phyloP scores from a whole-genome alignment of 2,329 filamentous ascomycete species.

The Arthroderma sp. region DNA sequence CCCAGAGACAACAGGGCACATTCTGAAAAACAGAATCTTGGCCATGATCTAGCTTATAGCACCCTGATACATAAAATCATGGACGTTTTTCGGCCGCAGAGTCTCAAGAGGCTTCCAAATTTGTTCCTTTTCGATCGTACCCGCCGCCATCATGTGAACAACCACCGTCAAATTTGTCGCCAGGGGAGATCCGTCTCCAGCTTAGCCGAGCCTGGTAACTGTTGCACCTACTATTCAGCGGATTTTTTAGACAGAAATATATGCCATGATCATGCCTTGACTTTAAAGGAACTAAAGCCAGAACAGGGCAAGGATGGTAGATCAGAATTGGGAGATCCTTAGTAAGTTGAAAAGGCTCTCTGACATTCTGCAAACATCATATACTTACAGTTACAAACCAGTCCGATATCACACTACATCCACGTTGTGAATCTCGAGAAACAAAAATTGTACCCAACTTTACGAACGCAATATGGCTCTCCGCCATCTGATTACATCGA shows the following conservation, averaged over 20 bases:
- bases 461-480: slow-evolving; percentile 10
- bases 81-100: slow-evolving; percentile 6
- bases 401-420: slow-evolving; percentile 14
- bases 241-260: slow-evolving; percentile 1
- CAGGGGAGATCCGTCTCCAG: neutral
- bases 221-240: neutral
- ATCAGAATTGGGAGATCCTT: slow-evolving; percentile 1
- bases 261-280: slow-evolving; percentile 10
- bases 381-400: neutral
- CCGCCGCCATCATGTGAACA: neutral
- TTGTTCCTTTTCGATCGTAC: slow-evolving; percentile 5
- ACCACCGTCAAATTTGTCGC: neutral
- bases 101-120: neutral
- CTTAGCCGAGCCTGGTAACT: neutral
- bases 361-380: neutral
- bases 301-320: neutral
- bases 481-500: slow-evolving; percentile 10
- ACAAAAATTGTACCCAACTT: slow-evolving; percentile 8
- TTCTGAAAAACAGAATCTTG: slow-evolving; percentile 8
- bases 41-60: slow-evolving; percentile 14
- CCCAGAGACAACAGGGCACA: neutral
- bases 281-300: slow-evolving; percentile 9
- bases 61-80: slow-evolving; percentile 11
- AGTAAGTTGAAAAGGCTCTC: slow-evolving; percentile 5
- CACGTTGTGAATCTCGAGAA: slow-evolving; percentile 10